phyloP scores from a whole-genome alignment of 163 green algal genomes.

The Chlamydomonas reinhardtii region DNA sequence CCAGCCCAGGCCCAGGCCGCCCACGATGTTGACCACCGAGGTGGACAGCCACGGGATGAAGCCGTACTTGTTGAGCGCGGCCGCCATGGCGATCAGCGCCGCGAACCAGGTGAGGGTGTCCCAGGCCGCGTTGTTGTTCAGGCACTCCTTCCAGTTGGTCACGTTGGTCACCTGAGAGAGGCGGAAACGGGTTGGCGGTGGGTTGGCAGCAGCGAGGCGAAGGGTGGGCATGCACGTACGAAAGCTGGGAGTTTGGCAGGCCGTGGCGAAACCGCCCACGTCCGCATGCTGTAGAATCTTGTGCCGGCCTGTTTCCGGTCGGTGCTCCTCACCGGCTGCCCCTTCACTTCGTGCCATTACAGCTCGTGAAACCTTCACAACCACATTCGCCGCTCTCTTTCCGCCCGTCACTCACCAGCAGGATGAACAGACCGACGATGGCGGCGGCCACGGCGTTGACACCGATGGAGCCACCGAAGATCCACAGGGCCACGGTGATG shows the following conservation, averaged over 20 bases:
- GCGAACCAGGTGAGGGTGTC: conserved; percentile 99
- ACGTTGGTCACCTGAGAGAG: conserved; percentile 81
- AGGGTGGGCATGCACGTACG: too few relatives aligned
- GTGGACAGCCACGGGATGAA: conserved; percentile 98
- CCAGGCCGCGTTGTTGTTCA: conserved; percentile 93
- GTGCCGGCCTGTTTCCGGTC: too few relatives aligned
- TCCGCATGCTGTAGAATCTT: too few relatives aligned
- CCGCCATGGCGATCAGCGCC: conserved; percentile 97
- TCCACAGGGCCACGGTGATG: conserved; percentile 94
- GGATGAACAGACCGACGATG: conserved; percentile 92
- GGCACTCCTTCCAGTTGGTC: conserved; percentile 94
- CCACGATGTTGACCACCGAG: conserved; percentile 73
- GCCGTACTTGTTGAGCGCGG: conserved; percentile 97
- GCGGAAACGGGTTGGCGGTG: too few relatives aligned
- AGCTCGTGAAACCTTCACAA: too few relatives aligned
- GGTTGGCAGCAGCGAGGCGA: too few relatives aligned
- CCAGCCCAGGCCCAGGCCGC: conserved; percentile 92
- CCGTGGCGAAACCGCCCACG: too few relatives aligned
- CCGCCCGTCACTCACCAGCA: conserved; percentile 72
- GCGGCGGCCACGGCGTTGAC: conserved; percentile 95
- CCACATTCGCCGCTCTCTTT: too few relatives aligned
- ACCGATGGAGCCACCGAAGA: conserved; percentile 91
- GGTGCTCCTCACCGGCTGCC: too few relatives aligned
- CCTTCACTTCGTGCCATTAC: too few relatives aligned
- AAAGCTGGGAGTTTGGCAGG: too few relatives aligned